Percentiles rank a stretch among this genome's conserved stretches.
These are phyloP conservation scores for Cinchona pubescens DNA, from an alignment of 257 asterid genomes.

Conservation along the genomic window DNA sequence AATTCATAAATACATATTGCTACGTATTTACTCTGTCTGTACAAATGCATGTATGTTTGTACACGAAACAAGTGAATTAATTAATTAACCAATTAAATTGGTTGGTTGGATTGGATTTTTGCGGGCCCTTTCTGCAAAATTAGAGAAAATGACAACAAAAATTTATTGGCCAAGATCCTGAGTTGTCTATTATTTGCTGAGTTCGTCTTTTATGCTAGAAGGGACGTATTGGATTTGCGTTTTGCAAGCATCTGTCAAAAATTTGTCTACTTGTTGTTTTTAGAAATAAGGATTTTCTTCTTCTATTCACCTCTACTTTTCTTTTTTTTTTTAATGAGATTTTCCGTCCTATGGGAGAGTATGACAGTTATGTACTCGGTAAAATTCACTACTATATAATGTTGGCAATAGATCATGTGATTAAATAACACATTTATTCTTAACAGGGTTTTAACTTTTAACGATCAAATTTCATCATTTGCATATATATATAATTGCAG, in stretches of 20 bases:
- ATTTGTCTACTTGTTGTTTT: constrained; percentile 8
- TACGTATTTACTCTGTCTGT: not conserved
- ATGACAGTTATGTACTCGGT: not conserved
- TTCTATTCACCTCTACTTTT: not conserved
- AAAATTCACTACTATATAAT: not conserved
- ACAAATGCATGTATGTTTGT: not conserved
- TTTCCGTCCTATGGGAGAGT: no score
- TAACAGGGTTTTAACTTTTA: not conserved
- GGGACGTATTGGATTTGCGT: constrained; percentile 24
- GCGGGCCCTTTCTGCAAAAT: constrained; percentile 4
- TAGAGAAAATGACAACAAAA: constrained; percentile 11
- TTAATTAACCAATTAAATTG: not conserved
- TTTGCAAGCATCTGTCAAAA: not conserved
- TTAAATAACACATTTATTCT: not conserved
- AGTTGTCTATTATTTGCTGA: constrained; percentile 8
- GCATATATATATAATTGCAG: no score
- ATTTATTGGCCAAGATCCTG: constrained; percentile 9
- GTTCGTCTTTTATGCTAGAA: constrained; percentile 22
- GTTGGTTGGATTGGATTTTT: constrained; percentile 16
- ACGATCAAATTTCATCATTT: no score
- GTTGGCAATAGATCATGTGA: not conserved
- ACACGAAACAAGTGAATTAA: not conserved
- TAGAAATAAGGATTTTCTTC: not conserved
- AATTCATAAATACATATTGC: not conserved
- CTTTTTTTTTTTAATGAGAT: not conserved